Evolutionary conservation across 345 rosid genomes (phyloP).

Genomic region (Acer yangbiense): DNA sequence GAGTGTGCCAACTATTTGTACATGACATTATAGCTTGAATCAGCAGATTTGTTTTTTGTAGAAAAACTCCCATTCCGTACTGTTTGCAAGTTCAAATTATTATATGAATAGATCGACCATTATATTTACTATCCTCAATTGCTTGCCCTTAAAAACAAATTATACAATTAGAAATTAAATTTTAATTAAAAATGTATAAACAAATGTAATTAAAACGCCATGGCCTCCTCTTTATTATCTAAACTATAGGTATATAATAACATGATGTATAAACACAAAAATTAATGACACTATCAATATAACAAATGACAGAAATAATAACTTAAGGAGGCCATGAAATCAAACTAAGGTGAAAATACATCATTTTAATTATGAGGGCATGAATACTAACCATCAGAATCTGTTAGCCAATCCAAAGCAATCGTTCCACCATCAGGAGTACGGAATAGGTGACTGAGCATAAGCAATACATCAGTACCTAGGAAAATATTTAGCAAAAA

Average conservation of each 20-base stretch:
- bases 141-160: not conserved
- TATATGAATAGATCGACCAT: not conserved
- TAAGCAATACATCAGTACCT: not conserved
- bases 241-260: not conserved
- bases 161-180: not conserved
- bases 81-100: not conserved
- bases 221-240: not conserved
- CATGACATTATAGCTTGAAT: not conserved
- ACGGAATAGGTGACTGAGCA: slow-evolving; percentile 25
- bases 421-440: slow-evolving; percentile 43
- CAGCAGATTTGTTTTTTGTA: not conserved
- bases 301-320: slow-evolving; percentile 1
- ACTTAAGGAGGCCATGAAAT: not conserved
- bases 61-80: not conserved
- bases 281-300: not conserved
- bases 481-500: not conserved
- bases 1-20: not conserved
- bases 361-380: not conserved
- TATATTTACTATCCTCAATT: not conserved
- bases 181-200: not conserved
- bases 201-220: not conserved
- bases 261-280: not conserved
- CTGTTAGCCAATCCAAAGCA: slow-evolving; percentile 41
- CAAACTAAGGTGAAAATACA: not conserved
- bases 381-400: slow-evolving; percentile 31